Evolutionary conservation across 2,329 filamentous ascomycete species (phyloP), one percentile per base, ranked within the genome.

Genomic region (Paraphaeosphaeria minitans): DNA sequence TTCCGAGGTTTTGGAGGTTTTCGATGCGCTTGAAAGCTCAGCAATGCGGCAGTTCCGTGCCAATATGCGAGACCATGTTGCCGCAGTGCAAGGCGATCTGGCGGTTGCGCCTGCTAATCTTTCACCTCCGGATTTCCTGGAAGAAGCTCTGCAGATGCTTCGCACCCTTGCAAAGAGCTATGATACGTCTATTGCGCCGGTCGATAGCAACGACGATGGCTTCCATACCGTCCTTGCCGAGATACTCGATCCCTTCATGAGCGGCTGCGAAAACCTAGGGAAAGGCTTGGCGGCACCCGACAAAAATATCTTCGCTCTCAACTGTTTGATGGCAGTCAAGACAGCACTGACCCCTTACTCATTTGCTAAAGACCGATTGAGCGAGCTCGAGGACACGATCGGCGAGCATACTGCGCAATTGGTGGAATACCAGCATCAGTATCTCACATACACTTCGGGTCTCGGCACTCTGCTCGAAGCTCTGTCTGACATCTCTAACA

Each of bases 231-330:
- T 97, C 21, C 81, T 97, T 19, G 82, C 83, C 42, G 91, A 94
- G 68, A 89, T 92, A 0, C 87, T 98, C 37, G 91, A 97, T 66
- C 94, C 95, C 0, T 97, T 95, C 77, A 80, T 98, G 46, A 82
- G 85, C 14, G 87, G 87, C n/a, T 92, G 90, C 70, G 84, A 89
- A 59, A 88, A 87, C 56, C 85, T 95, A 69, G 84, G 89, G 13
- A 84, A 82, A 59, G 80, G 81, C 19, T 80, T 95, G 46, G 77
- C 82, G 3, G 73, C 83, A 1, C 88, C 89, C 0, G 82, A 84
- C 9, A 83, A 83, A 47, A 84, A 87, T 33, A 86, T 94, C 7
- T 93, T 94, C 70, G 81, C 85, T 8, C 83, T 92, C 60, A 95
- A 95, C 72, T 94, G 89, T 76, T 77, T 89, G 4, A 75, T 87